Conservation (phyloP, 2,329 filamentous ascomycete genomes). For the Rutstroemia sp. region DNA sequence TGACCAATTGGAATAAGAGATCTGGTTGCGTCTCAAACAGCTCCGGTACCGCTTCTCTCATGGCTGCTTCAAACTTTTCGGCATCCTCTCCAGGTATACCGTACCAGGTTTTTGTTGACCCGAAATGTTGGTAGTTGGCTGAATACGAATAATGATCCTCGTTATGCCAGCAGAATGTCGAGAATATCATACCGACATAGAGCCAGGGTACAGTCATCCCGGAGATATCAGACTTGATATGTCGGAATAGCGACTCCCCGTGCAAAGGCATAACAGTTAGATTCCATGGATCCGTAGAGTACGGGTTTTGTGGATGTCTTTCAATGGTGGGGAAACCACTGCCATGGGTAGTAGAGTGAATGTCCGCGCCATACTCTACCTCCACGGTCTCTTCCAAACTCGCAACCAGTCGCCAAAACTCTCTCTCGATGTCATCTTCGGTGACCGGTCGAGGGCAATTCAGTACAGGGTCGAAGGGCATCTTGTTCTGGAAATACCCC, state of each 20-base stretch:
- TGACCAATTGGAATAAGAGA: slow-evolving; percentile 94
- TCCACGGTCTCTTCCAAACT: slow-evolving; percentile 93
- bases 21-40: slow-evolving; percentile 96
- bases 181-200: slow-evolving; percentile 99
- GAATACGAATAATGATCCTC: slow-evolving; percentile 98
- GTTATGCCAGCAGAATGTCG: slow-evolving; percentile 98
- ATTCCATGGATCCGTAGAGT: slow-evolving; percentile 91
- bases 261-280: slow-evolving; percentile 87
- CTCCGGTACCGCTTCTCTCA: slow-evolving; percentile 91
- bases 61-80: slow-evolving; percentile 89
- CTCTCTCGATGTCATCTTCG: slow-evolving; percentile 90
- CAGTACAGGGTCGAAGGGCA: slow-evolving; percentile 77
- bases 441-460: slow-evolving; percentile 76
- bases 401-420: slow-evolving; percentile 94
- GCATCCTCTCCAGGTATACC: slow-evolving; percentile 92
- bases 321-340: slow-evolving; percentile 95
- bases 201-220: slow-evolving; percentile 99
- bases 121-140: slow-evolving; percentile 96
- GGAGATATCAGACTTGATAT: slow-evolving; percentile 97
- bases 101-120: slow-evolving; percentile 98
- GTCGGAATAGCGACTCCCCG: slow-evolving; percentile 84
- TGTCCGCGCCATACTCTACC: slow-evolving; percentile 96
- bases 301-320: slow-evolving; percentile 77
- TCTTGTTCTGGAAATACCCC: slow-evolving; percentile 83
- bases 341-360: slow-evolving; percentile 95